A percentile compares a stretch with the other conserved stretches of the same genome.
Evolutionary conservation across 805 yeast genomes (phyloP).

Genomic region (Zygotorulaspora danielsina): DNA sequence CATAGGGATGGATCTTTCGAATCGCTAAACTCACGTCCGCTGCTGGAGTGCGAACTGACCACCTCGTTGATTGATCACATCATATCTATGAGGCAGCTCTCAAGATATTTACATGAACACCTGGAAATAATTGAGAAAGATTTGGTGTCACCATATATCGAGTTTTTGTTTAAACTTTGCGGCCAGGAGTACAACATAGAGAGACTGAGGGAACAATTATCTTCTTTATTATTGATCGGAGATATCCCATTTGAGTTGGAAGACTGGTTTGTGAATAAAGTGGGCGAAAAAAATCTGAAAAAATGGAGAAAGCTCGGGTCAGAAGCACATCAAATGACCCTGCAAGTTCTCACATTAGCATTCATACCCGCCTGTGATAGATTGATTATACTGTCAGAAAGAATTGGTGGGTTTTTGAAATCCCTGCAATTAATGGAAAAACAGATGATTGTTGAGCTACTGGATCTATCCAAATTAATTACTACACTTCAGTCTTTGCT

Average conservation of each 20-base stretch:
- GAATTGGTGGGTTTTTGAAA: constrained; percentile 13
- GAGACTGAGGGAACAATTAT: constrained; percentile 35
- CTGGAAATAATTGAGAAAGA: constrained; percentile 18
- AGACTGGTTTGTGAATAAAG: constrained; percentile 56
- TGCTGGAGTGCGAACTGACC: constrained; percentile 7
- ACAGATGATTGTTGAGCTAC: neutral
- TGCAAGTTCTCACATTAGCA: constrained; percentile 46
- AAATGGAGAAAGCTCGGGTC: constrained; percentile 51
- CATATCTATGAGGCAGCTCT: constrained; percentile 14
- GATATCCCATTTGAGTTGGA: constrained; percentile 12
- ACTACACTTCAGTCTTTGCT: constrained; percentile 11
- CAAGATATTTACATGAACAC: constrained; percentile 19
- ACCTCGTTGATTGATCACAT: constrained; percentile 12
- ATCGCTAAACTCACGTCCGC: constrained; percentile 7
- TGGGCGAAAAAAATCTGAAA: constrained; percentile 63
- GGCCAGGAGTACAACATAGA: constrained; percentile 17
- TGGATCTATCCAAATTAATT: constrained; percentile 2
- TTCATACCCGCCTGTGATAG: constrained; percentile 56
- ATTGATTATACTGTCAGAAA: constrained; percentile 39
- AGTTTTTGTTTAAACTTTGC: constrained; percentile 20
- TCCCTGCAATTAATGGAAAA: constrained; percentile 10
- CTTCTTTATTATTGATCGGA: constrained; percentile 21
- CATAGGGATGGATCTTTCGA: constrained; percentile 13
- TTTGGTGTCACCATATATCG: constrained; percentile 20
- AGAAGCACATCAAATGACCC: constrained; percentile 46